These are phyloP conservation scores for Barnettozyma populi DNA, from an alignment of 805 yeast species.

Conservation along the genomic window DNA sequence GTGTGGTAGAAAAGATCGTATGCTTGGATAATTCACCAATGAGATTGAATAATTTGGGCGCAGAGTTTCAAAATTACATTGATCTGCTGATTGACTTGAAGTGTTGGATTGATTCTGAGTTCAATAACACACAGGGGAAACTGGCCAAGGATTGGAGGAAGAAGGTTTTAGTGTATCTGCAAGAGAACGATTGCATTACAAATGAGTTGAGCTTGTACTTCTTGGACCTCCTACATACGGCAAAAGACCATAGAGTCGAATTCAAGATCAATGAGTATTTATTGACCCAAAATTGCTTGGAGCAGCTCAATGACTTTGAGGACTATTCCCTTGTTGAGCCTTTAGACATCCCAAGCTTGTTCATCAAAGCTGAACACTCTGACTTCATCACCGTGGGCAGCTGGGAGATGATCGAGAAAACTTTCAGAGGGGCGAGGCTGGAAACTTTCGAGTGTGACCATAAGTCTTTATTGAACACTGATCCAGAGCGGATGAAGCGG, in stretches of 20 bases:
- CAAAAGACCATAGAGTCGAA: conserved; percentile 10
- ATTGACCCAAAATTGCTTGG: conserved; percentile 10
- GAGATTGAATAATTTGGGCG: conserved; percentile 26
- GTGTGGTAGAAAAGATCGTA: conserved; percentile 33
- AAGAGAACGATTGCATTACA: conserved; percentile 8
- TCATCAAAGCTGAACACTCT: conserved; percentile 40
- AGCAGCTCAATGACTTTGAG: conserved; percentile 27
- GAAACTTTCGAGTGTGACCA: conserved; percentile 6
- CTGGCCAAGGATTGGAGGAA: not conserved
- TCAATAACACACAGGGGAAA: not conserved
- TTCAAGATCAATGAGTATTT: conserved; percentile 25
- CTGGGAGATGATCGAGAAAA: conserved; percentile 4
- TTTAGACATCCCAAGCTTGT: conserved; percentile 25
- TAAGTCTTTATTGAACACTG: conserved; percentile 2
- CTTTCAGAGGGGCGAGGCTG: not conserved
- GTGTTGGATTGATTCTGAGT: conserved; percentile 3
- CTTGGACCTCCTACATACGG: conserved; percentile 12
- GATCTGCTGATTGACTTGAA: conserved; percentile 7
- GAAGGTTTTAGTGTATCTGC: conserved; percentile 1
- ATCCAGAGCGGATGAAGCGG: conserved; percentile 1
- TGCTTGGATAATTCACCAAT: conserved; percentile 45
- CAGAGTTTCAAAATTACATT: conserved; percentile 21
- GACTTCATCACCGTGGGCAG: conserved; percentile 34
- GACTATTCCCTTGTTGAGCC: not conserved
- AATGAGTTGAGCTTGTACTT: conserved; percentile 14